Evolutionary conservation across 2,329 filamentous ascomycete species (phyloP), one percentile per base, ranked within the genome.

Genomic region (Xylogone sp.): DNA sequence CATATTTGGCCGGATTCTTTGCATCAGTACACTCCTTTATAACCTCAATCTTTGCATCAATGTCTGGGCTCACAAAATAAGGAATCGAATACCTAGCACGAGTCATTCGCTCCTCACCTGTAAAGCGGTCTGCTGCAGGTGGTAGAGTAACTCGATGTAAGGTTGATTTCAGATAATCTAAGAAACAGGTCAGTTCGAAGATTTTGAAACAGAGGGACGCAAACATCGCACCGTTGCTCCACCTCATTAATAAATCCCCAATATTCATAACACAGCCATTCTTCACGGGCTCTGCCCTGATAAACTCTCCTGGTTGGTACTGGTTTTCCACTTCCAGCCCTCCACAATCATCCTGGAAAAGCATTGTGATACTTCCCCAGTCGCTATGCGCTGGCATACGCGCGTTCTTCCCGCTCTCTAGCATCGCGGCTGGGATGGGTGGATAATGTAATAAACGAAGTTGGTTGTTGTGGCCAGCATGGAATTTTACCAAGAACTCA

Each of bases 371-470:
- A 52, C 56, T 69, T 57, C 68, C 73, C 74, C 75, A 81, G 56
- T 81, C 78, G 2, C 70, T 75, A 60, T 81, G 78, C 0, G 75
- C 70, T 1, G 75, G 71, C 60, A 80, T 77, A 13, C 78, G 69
- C 12, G 72, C 70, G 29, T 70, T 67, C 9, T 62, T 60, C 13
- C 71, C 66, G 19, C 61, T 69, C 42, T 74, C 71, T 9, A 80
- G 53, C 44, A 67, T 68, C 21, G 68, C 68, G 1, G 70, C 71
- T 18, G 73, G 71, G 10, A 81, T 68, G 1, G 77, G 69, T 1
- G 78, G 76, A 51, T 82, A 86, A 60, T 85, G 81, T 6, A 85
- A 67, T 19, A 86, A 66, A 2, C 83, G 75, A 13, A 85, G 70
- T 61, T 85, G 81, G 56, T 82, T 81, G 57, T 81, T 76, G 51